Base-by-base conservation (phyloP, 345 rosid genomes). In the Corchorus capsularis region DNA sequence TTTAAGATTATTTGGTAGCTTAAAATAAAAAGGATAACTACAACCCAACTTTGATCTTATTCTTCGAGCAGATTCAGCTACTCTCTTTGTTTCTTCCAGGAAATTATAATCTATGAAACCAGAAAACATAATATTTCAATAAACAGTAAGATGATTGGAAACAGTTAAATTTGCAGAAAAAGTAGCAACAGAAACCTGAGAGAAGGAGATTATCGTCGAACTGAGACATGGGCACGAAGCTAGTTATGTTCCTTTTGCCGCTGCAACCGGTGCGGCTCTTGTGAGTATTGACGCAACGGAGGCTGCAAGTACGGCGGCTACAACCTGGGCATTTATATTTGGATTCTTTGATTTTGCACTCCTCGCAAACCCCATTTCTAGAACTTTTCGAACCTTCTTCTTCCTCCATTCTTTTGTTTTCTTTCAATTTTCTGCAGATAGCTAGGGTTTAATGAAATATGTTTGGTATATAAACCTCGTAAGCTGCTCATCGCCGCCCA, bases 241-340 rank as follows among this genome's bases (percentile, higher is more conserved):
- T 85, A 43, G 93, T 84, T 71, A 17, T 62, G 46, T 82, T 79
- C 76, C 90, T 84, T 77, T 86, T 90, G 47, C 99, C 99, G 3
- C 85, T 79, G 79, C 99, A 95, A 74, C 85, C 85, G 37, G 93
- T 89, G 53, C 92, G 96, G 34, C 79, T 78, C 87, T 95, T 95
- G 84, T 95, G 98, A 49, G 93, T 86, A 68, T 92, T 93, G 73
- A 95, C 90, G 63, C 98, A 93, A 47, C 77, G 74, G 63, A 95
- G 93, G 69, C 96, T 82, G 85, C 99, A 93, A 1, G 99, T 85
- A 34, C 92, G 92, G 22, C 91, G 68, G 43, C 87, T 86, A 74
- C 99, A 95, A 55, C 88, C 96, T 6, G 99, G 99, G 79, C 99
- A 95, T 49, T 78, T 95, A 85, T 95, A 92, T 78, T 92, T 92